A percentile compares a stretch with the other conserved stretches of the same genome.
phyloP scores from a whole-genome alignment of 208 protist genomes.

The Strigomonas galati region DNA sequence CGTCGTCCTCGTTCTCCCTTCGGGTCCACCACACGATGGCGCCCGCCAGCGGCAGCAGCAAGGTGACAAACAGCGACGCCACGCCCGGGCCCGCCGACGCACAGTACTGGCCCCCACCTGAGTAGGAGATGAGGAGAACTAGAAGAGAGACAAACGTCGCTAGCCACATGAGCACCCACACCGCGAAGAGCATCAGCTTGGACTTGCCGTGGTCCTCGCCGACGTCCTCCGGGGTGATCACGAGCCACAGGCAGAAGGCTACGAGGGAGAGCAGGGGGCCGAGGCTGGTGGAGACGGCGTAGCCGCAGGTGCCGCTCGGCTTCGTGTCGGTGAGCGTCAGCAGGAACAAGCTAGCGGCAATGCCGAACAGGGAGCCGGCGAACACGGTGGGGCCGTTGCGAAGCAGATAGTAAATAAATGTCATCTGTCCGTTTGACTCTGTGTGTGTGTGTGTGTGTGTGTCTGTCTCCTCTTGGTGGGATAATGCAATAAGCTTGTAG shows the following conservation, averaged over 20 bases:
- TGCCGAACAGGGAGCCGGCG: slow-evolving; percentile 53
- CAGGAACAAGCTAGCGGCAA: slow-evolving; percentile 54
- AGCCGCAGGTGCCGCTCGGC: slow-evolving; percentile 23
- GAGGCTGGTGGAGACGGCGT: slow-evolving; percentile 51
- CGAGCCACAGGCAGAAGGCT: slow-evolving; percentile 55
- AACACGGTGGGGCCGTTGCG: slow-evolving; percentile 27
- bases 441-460: slow-evolving; percentile 2
- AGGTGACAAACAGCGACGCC: slow-evolving; percentile 56
- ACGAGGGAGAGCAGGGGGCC: slow-evolving; percentile 69
- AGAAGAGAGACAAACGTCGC: slow-evolving; percentile 53
- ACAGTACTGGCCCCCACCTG: slow-evolving; percentile 33
- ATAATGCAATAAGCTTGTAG: too few relatives aligned
- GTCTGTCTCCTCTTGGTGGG: too few relatives aligned
- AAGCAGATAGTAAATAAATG: slow-evolving; percentile 8
- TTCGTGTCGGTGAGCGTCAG: slow-evolving; percentile 51
- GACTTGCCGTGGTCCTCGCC: slow-evolving; percentile 46
- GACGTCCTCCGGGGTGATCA: slow-evolving; percentile 55
- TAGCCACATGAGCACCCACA: slow-evolving; percentile 67
- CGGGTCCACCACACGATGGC: slow-evolving; percentile 72
- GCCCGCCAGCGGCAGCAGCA: slow-evolving; percentile 45
- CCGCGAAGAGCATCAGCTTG: slow-evolving; percentile 63
- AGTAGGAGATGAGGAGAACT: slow-evolving; percentile 47
- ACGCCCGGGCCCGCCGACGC: slow-evolving; percentile 46
- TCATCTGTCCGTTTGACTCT: neutral
- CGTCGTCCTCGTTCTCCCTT: slow-evolving; percentile 25